Evolutionary conservation across 1,284 basidiomycete genomes (phyloP), one percentile per base, ranked within the genome.

Genomic region (Trametes versicolor): DNA sequence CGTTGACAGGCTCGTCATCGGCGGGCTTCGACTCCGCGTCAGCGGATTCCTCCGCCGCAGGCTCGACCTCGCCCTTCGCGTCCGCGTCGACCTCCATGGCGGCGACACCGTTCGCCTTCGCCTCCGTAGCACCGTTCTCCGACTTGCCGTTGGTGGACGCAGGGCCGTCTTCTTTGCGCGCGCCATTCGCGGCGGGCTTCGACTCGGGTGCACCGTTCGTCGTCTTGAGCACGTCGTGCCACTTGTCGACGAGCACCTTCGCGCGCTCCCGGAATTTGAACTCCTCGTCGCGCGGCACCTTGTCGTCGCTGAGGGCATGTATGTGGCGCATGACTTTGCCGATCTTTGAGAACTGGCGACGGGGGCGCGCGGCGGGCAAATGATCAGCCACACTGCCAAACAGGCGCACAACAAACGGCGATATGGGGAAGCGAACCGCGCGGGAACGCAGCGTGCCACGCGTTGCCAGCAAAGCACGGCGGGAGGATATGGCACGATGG

Each of bases 241-340:
- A 94, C 72, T 87, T 88, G 72, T 93, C 87, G 45, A 94, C 90
- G 27, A 93, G 79, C 2, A 83, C 83, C 72, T 88, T 87, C 2
- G 92, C 91, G 54, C 97, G 91, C 29, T 90, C 86, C 60, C 90
- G 90, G 85, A 99, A 97, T 71, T 93, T 86, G 84, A 91, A 95
- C 76, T 97, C 90, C 41, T 88, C 90, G 74, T 98, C 92, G 62
- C 89, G 84, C 15, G 97, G 95, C 27, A 98, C 89, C 74, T 83
- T 87, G 23, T 85, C 85, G 47, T 81, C 81, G 21, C 81, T 68
- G 23, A 97, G 83, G 34, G 89, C 85, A 50, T 93, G 86, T 73
- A 98, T 97, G 79, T 96, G 94, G 75, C 96, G 94, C 94, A 98
- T 97, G 58, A 99, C 97, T 81, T 99, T 99, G 80, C 94, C 95